phyloP scores from a whole-genome alignment of 257 asterid genomes.

The Gentiana dahurica region DNA sequence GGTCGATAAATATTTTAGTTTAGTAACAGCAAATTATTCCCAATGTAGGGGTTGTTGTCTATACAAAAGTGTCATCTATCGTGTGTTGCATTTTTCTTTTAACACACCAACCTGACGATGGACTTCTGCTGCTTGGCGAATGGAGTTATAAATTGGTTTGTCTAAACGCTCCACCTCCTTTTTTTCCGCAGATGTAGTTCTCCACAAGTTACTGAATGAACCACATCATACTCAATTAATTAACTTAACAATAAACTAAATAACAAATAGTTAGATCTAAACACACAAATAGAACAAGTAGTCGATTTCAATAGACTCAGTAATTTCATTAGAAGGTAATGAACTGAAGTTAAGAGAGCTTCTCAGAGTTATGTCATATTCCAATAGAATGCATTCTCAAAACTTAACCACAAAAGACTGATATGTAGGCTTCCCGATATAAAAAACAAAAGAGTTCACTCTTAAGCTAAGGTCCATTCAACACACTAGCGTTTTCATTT shows the following conservation, averaged over 20 bases:
- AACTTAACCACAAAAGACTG: no score
- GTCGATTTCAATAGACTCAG: neutral
- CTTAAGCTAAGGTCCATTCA: no score
- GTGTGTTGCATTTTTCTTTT: neutral
- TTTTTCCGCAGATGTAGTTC: constrained; percentile 93
- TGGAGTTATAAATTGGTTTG: constrained; percentile 73
- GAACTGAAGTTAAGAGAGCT: neutral
- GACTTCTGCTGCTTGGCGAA: constrained; percentile 99
- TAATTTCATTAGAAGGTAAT: neutral
- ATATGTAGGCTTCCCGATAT: no score
- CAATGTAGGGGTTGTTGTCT: no score
- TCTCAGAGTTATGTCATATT: neutral
- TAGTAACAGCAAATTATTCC: no score
- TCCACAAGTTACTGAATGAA: constrained; percentile 76
- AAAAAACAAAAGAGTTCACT: no score
- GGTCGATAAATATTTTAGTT: no score
- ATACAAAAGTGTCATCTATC: neutral
- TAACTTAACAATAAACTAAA: neutral
- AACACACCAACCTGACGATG: constrained; percentile 77
- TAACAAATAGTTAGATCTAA: neutral
- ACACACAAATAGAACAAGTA: neutral
- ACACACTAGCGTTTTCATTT: no score
- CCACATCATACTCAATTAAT: neutral
- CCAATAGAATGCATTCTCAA: no score
- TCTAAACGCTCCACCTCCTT: constrained; percentile 89